phyloP scores from a whole-genome alignment of 192 early-diverging fungal species.

The Backusella tarrabulga region DNA sequence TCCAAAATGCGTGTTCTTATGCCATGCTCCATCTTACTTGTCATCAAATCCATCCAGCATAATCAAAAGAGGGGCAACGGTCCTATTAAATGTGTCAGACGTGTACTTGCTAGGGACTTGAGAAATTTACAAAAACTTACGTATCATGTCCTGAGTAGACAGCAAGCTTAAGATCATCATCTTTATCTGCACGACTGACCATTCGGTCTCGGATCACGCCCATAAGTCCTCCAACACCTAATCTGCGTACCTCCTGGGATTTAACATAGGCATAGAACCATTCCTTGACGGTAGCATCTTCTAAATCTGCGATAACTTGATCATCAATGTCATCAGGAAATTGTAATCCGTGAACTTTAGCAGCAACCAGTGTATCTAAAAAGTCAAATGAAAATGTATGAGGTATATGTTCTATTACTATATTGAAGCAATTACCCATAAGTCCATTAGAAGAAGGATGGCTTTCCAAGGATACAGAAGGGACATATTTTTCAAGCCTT shows the following conservation, averaged over 20 bases:
- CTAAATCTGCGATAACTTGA: constrained; percentile 23
- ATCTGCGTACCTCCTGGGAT: constrained; percentile 28
- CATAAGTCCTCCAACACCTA: constrained; percentile 35
- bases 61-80: constrained; percentile 32
- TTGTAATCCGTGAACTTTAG: constrained; percentile 31
- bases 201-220: constrained; percentile 39
- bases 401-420: neutral
- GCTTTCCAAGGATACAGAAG: constrained; percentile 30
- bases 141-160: constrained; percentile 44
- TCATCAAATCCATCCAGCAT: constrained; percentile 33
- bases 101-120: neutral
- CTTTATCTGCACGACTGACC: constrained; percentile 24
- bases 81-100: constrained; percentile 12
- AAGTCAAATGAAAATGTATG: neutral
- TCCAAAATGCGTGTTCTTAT: neutral
- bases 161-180: constrained; percentile 31
- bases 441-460: constrained; percentile 42
- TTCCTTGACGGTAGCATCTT: constrained; percentile 27
- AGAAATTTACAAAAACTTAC: constrained; percentile 8
- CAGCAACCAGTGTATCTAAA: constrained; percentile 27
- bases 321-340: constrained; percentile 34
- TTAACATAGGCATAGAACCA: constrained; percentile 36
- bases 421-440: constrained; percentile 12
- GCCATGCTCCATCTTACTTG: constrained; percentile 12
- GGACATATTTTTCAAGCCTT: constrained; percentile 29